These are phyloP conservation scores for Teratosphaeria destructans DNA, from an alignment of 2,329 filamentous ascomycete species.

Conservation along the genomic window DNA sequence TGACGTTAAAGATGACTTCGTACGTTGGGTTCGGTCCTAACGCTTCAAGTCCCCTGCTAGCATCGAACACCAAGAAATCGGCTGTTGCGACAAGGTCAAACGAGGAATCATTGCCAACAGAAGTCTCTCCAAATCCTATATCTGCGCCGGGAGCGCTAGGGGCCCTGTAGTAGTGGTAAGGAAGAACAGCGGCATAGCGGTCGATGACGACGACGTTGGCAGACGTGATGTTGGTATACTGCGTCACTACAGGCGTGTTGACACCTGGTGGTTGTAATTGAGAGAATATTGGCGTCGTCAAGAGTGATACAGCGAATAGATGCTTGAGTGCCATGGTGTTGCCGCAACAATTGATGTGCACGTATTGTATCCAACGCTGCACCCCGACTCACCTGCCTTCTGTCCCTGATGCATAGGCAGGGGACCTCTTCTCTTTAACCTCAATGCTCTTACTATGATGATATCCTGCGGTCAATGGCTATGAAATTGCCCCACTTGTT, in stretches of 20 bases:
- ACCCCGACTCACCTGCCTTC: too few species aligned
- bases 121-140: constrained; percentile 21
- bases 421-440: neutral
- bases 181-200: constrained; percentile 27
- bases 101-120: constrained; percentile 24
- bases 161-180: constrained; percentile 30
- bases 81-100: constrained; percentile 24
- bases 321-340: neutral
- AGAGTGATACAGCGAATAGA: neutral
- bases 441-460: neutral
- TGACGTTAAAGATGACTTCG: constrained; percentile 30
- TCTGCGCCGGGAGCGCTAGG: constrained; percentile 11
- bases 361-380: neutral
- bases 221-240: constrained; percentile 21
- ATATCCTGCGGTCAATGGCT: neutral
- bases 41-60: constrained; percentile 26
- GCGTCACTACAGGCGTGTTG: neutral
- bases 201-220: constrained; percentile 32
- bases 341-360: neutral
- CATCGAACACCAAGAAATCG: constrained; percentile 31
- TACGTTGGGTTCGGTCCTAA: constrained; percentile 29
- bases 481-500: neutral
- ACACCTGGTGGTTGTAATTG: neutral
- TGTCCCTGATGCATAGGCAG: too few species aligned
- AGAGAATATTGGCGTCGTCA: neutral